Percentiles rank a stretch among this genome's conserved stretches.
Evolutionary conservation across 257 asterid species (phyloP).

Genomic region (Nicotiana obtusifolia): DNA sequence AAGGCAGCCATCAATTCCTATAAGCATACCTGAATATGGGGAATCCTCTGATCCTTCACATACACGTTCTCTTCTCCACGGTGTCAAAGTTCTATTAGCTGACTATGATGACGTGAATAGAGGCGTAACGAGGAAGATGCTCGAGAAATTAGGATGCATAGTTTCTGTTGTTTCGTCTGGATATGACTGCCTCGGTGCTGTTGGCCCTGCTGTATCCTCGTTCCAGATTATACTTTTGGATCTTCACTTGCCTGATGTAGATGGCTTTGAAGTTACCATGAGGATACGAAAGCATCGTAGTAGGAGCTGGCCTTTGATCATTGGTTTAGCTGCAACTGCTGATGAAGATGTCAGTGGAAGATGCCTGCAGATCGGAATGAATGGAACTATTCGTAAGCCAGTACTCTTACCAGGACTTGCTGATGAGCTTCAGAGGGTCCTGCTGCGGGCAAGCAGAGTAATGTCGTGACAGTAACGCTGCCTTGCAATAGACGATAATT

Average conservation of each 20-base stretch:
- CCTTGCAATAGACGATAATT: background rate
- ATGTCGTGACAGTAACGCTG: conserved; percentile 13
- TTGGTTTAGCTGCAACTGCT: conserved; percentile 58
- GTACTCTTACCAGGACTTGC: conserved; percentile 57
- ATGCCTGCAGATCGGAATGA: conserved; percentile 66
- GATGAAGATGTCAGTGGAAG: conserved; percentile 44
- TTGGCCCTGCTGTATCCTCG: conserved; percentile 43
- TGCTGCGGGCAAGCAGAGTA: conserved; percentile 46
- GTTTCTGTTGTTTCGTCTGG: conserved; percentile 77
- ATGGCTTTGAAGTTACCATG: conserved; percentile 68
- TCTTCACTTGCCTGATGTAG: conserved; percentile 75
- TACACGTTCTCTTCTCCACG: conserved; percentile 53
- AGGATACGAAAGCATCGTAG: conserved; percentile 72
- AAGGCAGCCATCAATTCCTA: conserved; percentile 36
- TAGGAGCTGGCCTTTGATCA: conserved; percentile 68
- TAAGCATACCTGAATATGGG: conserved; percentile 44
- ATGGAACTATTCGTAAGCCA: conserved; percentile 73
- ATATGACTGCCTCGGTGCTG: conserved; percentile 56
- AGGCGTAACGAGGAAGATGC: conserved; percentile 68
- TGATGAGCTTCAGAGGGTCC: conserved; percentile 50
- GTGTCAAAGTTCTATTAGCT: conserved; percentile 69
- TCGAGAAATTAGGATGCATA: conserved; percentile 76
- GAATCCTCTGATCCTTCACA: conserved; percentile 42
- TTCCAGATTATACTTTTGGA: conserved; percentile 63
- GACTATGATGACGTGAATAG: conserved; percentile 71